A percentile compares a stretch with the other conserved stretches of the same genome.
Conservation (phyloP, 2,329 filamentous ascomycete species). For the Aaosphaeria arxii region DNA sequence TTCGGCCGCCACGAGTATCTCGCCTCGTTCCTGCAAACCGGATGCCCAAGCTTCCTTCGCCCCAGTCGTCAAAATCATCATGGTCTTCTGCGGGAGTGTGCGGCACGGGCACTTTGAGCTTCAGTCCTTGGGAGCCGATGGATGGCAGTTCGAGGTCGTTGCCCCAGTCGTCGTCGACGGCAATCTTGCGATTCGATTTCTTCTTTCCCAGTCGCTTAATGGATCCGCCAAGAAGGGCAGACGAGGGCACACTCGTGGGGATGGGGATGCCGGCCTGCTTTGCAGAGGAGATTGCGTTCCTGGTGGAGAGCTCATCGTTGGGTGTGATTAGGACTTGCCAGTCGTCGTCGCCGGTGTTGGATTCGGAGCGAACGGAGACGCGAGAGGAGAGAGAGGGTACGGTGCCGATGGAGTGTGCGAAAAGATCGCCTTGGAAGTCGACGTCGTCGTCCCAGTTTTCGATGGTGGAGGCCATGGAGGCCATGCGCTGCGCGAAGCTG, state of each 20-base stretch:
- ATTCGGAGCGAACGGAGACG: conserved; percentile 78
- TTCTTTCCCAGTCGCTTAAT: conserved; percentile 80
- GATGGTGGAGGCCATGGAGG: conserved; percentile 59
- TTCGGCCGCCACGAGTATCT: conserved; percentile 74
- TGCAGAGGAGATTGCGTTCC: conserved; percentile 83
- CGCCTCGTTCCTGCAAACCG: conserved; percentile 83
- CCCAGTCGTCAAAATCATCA: conserved; percentile 89
- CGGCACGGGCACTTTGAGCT: conserved; percentile 45
- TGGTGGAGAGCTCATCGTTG: conserved; percentile 79
- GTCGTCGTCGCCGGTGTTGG: conserved; percentile 75
- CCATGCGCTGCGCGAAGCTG: conserved; percentile 39
- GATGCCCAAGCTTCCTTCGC: conserved; percentile 88
- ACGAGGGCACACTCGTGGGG: conserved; percentile 80
- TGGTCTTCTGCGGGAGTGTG: conserved; percentile 52
- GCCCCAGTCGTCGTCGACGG: conserved; percentile 50
- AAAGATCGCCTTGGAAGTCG: conserved; percentile 65
- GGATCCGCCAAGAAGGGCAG: conserved; percentile 85
- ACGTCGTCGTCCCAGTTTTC: conserved; percentile 64
- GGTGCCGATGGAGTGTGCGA: conserved; percentile 67
- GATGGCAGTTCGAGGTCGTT: conserved; percentile 48
- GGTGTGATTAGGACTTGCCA: conserved; percentile 81
- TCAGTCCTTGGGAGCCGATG: conserved; percentile 34
- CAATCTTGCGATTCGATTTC: conserved; percentile 42
- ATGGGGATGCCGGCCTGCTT: conserved; percentile 89
- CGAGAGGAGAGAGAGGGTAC: conserved; percentile 75